phyloP scores from a whole-genome alignment of 116 monocot species.

The Phalaenopsis hybrid region DNA sequence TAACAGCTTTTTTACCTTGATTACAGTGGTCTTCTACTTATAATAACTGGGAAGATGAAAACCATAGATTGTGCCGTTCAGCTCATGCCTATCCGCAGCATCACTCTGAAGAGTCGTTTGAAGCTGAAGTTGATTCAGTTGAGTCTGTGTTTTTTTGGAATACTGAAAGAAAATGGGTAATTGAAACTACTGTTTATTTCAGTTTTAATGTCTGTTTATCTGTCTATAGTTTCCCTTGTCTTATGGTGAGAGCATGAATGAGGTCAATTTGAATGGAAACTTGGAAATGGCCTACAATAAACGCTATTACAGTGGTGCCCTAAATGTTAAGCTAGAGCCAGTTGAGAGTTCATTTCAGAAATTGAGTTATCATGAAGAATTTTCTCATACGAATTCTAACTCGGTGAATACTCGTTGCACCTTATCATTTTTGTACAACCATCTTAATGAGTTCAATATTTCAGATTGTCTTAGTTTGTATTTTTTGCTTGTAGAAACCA shows the following conservation, averaged over 20 bases:
- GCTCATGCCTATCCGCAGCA: background rate
- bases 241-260: conserved; percentile 9
- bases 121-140: background rate
- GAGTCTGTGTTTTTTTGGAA: conserved; percentile 4
- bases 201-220: background rate
- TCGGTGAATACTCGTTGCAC: background rate
- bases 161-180: conserved; percentile 2
- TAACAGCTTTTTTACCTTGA: background rate
- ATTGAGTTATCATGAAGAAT: conserved; percentile 14
- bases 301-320: background rate
- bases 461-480: background rate
- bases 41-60: conserved; percentile 1
- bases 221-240: background rate
- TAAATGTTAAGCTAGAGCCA: conserved; percentile 6
- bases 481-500: background rate
- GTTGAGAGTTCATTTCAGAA: conserved; percentile 6
- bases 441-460: background rate
- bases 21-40: background rate
- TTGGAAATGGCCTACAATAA: conserved; percentile 1
- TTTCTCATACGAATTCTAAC: background rate
- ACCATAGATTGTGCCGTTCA: background rate
- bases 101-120: background rate
- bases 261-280: conserved; percentile 3
- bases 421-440: background rate
- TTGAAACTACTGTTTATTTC: background rate